phyloP scores from a whole-genome alignment of 1,139 yeast genomes.

The Zygosaccharomyces sapae region DNA sequence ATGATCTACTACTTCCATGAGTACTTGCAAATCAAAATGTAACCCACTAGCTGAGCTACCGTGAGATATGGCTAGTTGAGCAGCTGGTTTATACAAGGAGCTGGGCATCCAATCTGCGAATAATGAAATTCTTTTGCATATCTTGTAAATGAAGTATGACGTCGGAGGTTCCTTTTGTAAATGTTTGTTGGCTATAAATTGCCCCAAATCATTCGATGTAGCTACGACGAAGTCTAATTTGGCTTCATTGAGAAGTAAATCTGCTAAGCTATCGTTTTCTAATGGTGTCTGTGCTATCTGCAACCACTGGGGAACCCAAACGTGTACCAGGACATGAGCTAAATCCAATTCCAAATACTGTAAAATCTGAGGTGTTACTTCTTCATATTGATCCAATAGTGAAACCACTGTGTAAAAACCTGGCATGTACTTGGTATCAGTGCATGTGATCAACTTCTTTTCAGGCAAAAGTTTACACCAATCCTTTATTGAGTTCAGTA shows the following conservation, averaged over 20 bases:
- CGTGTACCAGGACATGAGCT: constrained; percentile 12
- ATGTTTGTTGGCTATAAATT: constrained; percentile 1
- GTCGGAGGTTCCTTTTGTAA: constrained; percentile 4
- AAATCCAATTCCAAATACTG: constrained; percentile 15
- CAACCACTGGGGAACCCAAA: constrained; percentile 28
- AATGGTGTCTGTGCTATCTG: constrained; percentile 3
- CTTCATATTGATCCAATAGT: constrained; percentile 13
- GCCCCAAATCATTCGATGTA: constrained; percentile 7
- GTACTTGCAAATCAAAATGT: constrained; percentile 22
- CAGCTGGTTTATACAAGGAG: constrained; percentile 8
- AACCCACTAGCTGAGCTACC: constrained; percentile 8
- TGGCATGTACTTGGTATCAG: constrained; percentile 8
- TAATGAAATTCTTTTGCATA: constrained; percentile 16
- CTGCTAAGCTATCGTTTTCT: constrained; percentile 1
- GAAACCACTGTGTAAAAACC: constrained; percentile 24
- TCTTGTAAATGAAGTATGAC: constrained; percentile 14
- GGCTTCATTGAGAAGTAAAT: constrained; percentile 16
- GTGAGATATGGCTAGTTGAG: constrained; percentile 4
- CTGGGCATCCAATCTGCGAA: constrained; percentile 14
- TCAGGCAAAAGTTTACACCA: constrained; percentile 12
- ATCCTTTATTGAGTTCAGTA: constrained; percentile 11
- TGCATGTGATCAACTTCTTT: background rate
- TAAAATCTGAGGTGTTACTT: constrained; percentile 9
- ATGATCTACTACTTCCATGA: constrained; percentile 42
- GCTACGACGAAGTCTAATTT: constrained; percentile 23